phyloP scores from a whole-genome alignment of 179 eudicot species.

The Actinidia arguta region DNA sequence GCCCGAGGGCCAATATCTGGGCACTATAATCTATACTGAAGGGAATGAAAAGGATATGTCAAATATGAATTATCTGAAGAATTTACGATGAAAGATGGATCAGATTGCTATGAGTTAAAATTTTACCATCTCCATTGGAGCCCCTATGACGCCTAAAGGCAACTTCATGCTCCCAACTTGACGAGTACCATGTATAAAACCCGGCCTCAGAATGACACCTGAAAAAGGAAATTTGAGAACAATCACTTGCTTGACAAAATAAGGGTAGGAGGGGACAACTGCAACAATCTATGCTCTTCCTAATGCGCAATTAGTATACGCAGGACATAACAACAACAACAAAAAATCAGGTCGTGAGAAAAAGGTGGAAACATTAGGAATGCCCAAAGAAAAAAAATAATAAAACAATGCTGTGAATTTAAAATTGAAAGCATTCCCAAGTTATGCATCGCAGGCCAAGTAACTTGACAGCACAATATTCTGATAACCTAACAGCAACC shows the following conservation, averaged over 20 bases:
- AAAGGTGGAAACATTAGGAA: background rate
- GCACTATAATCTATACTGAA: background rate
- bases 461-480: background rate
- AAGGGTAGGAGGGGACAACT: background rate
- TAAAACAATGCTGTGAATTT: background rate
- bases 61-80: background rate
- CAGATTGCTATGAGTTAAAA: background rate
- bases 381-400: background rate
- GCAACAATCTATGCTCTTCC: background rate
- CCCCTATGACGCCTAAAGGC: conserved; percentile 67
- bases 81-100: background rate
- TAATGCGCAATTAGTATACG: background rate
- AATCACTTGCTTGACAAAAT: too few relatives aligned
- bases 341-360: background rate
- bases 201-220: conserved; percentile 78
- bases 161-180: conserved; percentile 70
- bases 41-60: too few relatives aligned
- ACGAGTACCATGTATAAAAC: conserved; percentile 74
- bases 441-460: background rate
- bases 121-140: conserved; percentile 71
- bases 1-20: background rate
- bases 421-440: background rate
- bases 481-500: background rate
- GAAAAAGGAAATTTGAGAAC: conserved; percentile 22
- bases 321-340: background rate